Evolutionary conservation across 2,329 filamentous ascomycete genomes (phyloP).

Genomic region (Diaporthe batatas): DNA sequence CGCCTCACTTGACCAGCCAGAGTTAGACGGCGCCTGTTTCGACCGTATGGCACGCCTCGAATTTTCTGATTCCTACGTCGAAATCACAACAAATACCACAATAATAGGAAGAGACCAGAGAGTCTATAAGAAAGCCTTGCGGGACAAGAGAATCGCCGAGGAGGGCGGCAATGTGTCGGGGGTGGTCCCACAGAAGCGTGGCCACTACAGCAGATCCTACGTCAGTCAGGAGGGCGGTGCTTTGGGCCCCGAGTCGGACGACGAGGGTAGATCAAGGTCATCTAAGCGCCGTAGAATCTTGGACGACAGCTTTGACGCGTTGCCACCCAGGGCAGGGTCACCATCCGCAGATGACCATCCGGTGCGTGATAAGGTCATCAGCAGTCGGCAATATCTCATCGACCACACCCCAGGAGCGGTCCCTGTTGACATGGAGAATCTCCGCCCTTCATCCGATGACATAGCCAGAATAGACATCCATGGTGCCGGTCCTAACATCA

Average conservation of each 20-base stretch:
- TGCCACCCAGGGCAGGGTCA: slow-evolving; percentile 36
- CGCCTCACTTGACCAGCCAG: slow-evolving; percentile 15
- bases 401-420: slow-evolving; percentile 71
- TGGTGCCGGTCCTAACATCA: slow-evolving; percentile 73
- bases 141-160: slow-evolving; percentile 63
- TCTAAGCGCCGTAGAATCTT: slow-evolving; percentile 62
- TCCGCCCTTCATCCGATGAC: slow-evolving; percentile 72
- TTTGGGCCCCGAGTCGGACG: slow-evolving; percentile 72
- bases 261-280: slow-evolving; percentile 62
- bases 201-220: slow-evolving; percentile 73
- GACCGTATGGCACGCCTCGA: slow-evolving; percentile 30
- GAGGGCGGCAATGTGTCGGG: slow-evolving; percentile 54
- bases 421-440: slow-evolving; percentile 69
- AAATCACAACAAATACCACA: slow-evolving; percentile 39
- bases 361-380: slow-evolving; percentile 58
- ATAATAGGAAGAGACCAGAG: slow-evolving; percentile 41
- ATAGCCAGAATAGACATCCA: slow-evolving; percentile 80
- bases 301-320: slow-evolving; percentile 48
- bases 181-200: slow-evolving; percentile 59
- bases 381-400: slow-evolving; percentile 71
- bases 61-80: slow-evolving; percentile 38
- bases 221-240: slow-evolving; percentile 79
- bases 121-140: slow-evolving; percentile 61
- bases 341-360: slow-evolving; percentile 41
- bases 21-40: slow-evolving; percentile 23